These are phyloP conservation scores for Papiliotrema fonsecae DNA, from an alignment of 1,284 basidiomycete species.

Conservation along the genomic window DNA sequence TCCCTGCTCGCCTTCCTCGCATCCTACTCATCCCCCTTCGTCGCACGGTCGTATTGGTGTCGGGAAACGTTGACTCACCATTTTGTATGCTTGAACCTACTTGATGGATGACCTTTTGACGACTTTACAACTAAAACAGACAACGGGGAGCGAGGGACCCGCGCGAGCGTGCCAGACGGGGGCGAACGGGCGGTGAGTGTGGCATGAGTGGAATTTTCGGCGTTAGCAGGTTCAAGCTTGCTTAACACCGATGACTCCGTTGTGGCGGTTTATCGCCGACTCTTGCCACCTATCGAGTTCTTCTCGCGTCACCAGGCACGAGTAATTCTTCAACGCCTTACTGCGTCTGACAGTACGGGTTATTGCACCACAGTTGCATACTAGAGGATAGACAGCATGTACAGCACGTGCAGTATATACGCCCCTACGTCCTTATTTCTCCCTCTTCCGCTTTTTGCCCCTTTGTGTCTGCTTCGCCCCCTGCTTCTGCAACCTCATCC, in stretches of 20 bases:
- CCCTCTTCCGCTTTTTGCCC: too few relatives aligned
- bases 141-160: not conserved
- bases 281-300: not conserved
- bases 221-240: not conserved
- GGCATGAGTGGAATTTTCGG: not conserved
- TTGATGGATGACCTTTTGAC: not conserved
- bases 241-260: not conserved
- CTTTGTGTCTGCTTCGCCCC: too few relatives aligned
- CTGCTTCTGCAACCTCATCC: too few relatives aligned
- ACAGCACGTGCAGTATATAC: too few relatives aligned
- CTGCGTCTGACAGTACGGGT: too few relatives aligned
- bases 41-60: not conserved
- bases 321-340: too few relatives aligned
- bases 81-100: not conserved
- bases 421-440: too few relatives aligned
- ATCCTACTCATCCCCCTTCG: not conserved
- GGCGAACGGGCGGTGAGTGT: not conserved
- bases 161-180: not conserved
- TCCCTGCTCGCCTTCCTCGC: not conserved
- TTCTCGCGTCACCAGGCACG: too few relatives aligned
- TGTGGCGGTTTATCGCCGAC: not conserved
- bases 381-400: too few relatives aligned
- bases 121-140: not conserved
- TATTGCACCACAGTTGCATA: too few relatives aligned
- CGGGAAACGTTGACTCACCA: not conserved